Evolutionary conservation across 768 basidiomycete genomes (phyloP), one percentile per base, ranked within the genome.

Genomic region (Macrocybe gigantea): DNA sequence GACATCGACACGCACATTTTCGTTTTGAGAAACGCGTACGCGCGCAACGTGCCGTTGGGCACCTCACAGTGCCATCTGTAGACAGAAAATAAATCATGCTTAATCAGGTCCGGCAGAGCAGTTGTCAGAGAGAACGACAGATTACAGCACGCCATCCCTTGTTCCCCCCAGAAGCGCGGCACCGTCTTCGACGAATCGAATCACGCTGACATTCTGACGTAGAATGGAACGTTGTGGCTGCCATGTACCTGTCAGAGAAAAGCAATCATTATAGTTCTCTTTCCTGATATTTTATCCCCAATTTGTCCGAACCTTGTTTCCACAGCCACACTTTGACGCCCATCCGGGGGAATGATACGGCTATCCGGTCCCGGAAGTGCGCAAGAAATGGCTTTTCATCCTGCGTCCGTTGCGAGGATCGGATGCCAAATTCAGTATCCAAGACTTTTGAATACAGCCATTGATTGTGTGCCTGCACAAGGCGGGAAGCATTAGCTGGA

Each of bases 301-400:
- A 31, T 35, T 41, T 36, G 33, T 38, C 10, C n/a, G 30, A 38
- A 83, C 83, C 81, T 65, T 77, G 76, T 40, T 64, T 67, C 72
- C 73, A 77, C 49, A 78, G 60, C 82, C 83, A 85, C n/a, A 84
- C 71, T 50, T 78, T 82, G 37, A 85, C 80, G 2, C 80, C 81
- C 37, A 64, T 54, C n/a, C 66, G 64, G 33, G 80, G 79, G 48
- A 78, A 79, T 14, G 81, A 77, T 13, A 85, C 75, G 0, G 83
- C 83, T 51, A 85, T 77, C 33, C 74, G 68, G 61, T 82, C 80
- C 15, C 73, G 72, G 44, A 59, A 53, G 58, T 78, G 81, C 0
- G 80, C 80, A 53, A 85, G 66, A 59, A 77, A 79, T 13, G 73
- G 60, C 37, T 69, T 65, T 33, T 70, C 75, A 9, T 67, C 67